Evolutionary conservation across 2,329 filamentous ascomycete genomes (phyloP), one percentile per base, ranked within the genome.

Genomic region (Nemania diffusa): DNA sequence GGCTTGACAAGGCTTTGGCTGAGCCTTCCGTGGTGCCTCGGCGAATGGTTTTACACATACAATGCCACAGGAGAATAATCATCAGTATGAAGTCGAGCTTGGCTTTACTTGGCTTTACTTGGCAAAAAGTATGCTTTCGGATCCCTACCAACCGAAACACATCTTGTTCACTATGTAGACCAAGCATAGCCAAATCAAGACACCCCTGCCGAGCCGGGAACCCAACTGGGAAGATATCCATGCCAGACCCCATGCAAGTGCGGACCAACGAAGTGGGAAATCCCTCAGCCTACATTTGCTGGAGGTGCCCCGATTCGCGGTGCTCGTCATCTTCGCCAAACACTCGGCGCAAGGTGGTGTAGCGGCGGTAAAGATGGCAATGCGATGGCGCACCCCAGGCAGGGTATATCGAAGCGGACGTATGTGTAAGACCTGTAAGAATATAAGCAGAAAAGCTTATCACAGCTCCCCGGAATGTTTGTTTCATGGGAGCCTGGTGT

Each of bases 371-470:
- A 29, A 32, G 27, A 56, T 60, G 17, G 32, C 15, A 8, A 48
- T 53, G 53, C 40, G 46, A 57, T 24, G 24, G 42, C 44, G 52
- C 22, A 32, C 32, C 48, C 34, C 51, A 50, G 32, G 22, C 15
- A 56, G 42, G 51, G 65, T 44, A 67, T 67, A 65, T 61, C 29
- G 50, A 11, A 52, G 32, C 24, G 56, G 46, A 48, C 48, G 51
- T 48, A 40, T 9, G 48, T n/a, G n/a, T n/a, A n/a, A n/a, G n/a
- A n/a, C n/a, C n/a, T n/a, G n/a, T n/a, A n/a, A n/a, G n/a, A 34
- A 62, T 62, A 58, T 51, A n/a, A 57, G 56, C 63, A 60, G 17
- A 46, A 69, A 62, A 62, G 65, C 65, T 68, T 68, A 65, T 68
- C 62, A 55, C 26, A 51, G 27, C 34, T 56, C 20, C n/a, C 50